Conservation (phyloP, 139 green algal genomes). For the Auxenochlorella pyrenoidosa region DNA sequence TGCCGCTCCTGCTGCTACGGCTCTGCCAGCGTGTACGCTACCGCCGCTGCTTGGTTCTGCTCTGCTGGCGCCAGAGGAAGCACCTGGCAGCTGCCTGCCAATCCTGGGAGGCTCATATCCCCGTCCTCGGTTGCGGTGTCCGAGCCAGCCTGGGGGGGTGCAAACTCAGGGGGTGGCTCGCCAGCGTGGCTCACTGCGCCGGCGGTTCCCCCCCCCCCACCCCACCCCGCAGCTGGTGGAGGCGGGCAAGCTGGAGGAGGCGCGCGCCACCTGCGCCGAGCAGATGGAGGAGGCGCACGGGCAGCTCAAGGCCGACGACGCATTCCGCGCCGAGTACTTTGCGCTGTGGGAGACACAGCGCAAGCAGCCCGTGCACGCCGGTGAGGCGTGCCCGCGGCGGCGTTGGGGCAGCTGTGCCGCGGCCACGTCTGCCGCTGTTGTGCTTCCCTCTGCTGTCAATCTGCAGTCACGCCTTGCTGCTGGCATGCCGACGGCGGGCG, state of each 20-base stretch:
- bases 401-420: too few species aligned
- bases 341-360: conserved; percentile 51
- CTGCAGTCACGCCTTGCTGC: too few species aligned
- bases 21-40: too few species aligned
- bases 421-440: background rate
- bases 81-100: too few species aligned
- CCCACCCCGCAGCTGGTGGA: conserved; percentile 14
- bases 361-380: conserved; percentile 21
- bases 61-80: too few species aligned
- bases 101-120: too few species aligned
- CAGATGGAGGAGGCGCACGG: conserved; percentile 36
- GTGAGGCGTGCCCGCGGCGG: background rate
- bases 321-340: conserved; percentile 46
- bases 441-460: background rate
- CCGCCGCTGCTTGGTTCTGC: too few species aligned
- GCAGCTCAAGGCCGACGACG: conserved; percentile 25
- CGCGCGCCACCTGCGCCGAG: conserved; percentile 37
- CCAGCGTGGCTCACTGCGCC: background rate
- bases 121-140: too few species aligned
- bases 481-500: too few species aligned
- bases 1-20: too few species aligned
- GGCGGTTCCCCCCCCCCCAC: background rate
- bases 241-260: conserved; percentile 47
- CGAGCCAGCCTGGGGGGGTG: too few species aligned
- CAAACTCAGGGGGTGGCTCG: background rate